These are phyloP conservation scores for Amniculicola lignicola DNA, from an alignment of 495 filamentous ascomycete genomes.

Conservation along the genomic window DNA sequence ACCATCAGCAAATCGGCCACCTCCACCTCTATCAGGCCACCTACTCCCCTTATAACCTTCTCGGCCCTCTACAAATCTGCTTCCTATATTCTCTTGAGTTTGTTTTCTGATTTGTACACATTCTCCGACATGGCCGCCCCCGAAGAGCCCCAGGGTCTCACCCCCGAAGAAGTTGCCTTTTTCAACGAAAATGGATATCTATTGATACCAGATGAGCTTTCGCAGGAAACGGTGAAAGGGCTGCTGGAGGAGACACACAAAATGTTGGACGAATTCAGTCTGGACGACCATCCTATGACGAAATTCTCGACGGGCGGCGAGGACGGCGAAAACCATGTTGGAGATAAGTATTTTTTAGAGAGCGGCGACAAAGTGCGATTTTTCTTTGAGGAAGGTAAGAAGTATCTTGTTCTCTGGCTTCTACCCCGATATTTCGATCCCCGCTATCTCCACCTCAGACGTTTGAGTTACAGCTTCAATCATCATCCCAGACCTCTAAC, in stretches of 20 bases:
- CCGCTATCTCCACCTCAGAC: background rate
- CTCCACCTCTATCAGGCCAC: too few relatives aligned
- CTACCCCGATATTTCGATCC: constrained; percentile 18
- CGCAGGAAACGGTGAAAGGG: constrained; percentile 55
- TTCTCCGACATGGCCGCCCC: too few relatives aligned
- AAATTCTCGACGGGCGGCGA: constrained; percentile 77
- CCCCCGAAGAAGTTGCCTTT: constrained; percentile 62
- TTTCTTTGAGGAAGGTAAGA: constrained; percentile 85
- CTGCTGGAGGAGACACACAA: constrained; percentile 71
- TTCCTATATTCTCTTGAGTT: too few relatives aligned
- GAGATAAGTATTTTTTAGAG: constrained; percentile 89
- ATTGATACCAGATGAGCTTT: constrained; percentile 76
- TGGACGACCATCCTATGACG: constrained; percentile 84
- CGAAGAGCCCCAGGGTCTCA: constrained; percentile 52
- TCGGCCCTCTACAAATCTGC: too few relatives aligned
- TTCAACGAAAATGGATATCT: constrained; percentile 87
- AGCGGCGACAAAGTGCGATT: constrained; percentile 89
- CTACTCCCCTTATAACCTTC: too few relatives aligned
- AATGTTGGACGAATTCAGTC: constrained; percentile 70
- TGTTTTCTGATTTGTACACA: too few relatives aligned
- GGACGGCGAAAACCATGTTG: constrained; percentile 64
- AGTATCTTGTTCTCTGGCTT: constrained; percentile 5
- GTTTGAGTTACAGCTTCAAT: background rate
- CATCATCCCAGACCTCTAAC: too few relatives aligned
- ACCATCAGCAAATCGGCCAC: too few relatives aligned